A percentile compares a stretch with the other conserved stretches of the same genome.
These are phyloP conservation scores for Areca catechu DNA, from an alignment of 176 grass and related monocot genomes.

Conservation along the genomic window DNA sequence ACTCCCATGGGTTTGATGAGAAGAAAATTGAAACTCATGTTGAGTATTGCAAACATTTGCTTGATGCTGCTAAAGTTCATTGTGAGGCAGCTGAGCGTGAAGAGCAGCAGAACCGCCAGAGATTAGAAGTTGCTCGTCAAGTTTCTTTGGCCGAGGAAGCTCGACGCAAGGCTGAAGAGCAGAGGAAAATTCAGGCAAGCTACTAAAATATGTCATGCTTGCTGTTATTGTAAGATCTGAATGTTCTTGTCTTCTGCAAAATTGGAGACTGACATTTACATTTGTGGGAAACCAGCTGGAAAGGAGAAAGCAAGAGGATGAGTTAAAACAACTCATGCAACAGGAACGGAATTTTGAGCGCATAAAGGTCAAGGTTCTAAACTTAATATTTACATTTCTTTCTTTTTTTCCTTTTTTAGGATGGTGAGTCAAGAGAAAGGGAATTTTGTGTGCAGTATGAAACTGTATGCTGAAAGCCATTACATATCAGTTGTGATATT, in stretches of 20 bases:
- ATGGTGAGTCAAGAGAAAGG: too few species aligned
- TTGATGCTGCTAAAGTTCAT: conserved; percentile 92
- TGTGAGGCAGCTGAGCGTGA: conserved; percentile 80
- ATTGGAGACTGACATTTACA: neutral
- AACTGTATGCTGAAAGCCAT: too few species aligned
- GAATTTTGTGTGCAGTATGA: too few species aligned
- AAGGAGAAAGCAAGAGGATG: conserved; percentile 92
- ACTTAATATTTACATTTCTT: neutral
- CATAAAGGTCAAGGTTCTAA: conserved; percentile 51
- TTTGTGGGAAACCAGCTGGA: conserved; percentile 45
- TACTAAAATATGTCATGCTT: neutral
- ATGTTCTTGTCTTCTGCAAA: neutral
- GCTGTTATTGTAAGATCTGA: too few species aligned
- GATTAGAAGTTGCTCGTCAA: conserved; percentile 83
- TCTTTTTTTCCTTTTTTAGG: neutral
- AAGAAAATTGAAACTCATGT: conserved; percentile 95
- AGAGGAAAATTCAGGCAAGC: conserved; percentile 76
- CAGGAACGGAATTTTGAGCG: conserved; percentile 87
- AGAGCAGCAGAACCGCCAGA: conserved; percentile 90
- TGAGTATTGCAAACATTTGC: conserved; percentile 92
- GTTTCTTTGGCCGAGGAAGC: conserved; percentile 93
- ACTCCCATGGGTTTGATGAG: conserved; percentile 94
- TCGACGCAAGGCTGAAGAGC: conserved; percentile 80
- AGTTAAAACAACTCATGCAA: conserved; percentile 89
- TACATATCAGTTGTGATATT: too few species aligned